Evolutionary conservation across 2,329 filamentous ascomycete genomes (phyloP).

Genomic region (Ophiostoma australiae): DNA sequence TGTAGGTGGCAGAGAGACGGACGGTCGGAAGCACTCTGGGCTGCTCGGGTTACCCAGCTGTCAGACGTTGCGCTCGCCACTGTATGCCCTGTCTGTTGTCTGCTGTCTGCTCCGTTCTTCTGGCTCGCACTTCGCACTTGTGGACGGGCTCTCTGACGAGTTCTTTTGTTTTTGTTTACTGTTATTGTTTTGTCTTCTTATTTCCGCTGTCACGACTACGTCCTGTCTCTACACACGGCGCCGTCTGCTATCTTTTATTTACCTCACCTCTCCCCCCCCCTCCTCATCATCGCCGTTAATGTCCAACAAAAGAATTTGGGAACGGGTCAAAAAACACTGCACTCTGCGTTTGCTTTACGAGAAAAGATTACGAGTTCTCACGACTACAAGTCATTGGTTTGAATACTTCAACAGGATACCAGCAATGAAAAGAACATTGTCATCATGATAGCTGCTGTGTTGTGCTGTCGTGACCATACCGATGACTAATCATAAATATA

Average conservation of each 20-base stretch:
- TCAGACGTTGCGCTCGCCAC: background rate
- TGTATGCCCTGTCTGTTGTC: background rate
- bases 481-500: background rate
- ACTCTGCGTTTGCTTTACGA: background rate
- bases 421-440: background rate
- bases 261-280: background rate
- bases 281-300: background rate
- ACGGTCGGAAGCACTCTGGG: background rate
- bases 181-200: background rate
- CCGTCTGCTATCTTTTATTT: background rate
- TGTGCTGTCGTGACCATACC: background rate
- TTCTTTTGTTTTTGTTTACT: background rate
- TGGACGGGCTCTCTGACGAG: background rate
- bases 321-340: background rate
- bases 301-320: background rate
- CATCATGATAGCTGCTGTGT: background rate
- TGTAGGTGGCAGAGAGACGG: background rate
- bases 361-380: slow-evolving; percentile 13
- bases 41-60: background rate
- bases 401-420: slow-evolving; percentile 22
- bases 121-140: too few relatives aligned
- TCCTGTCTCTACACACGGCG: background rate
- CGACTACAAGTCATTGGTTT: slow-evolving; percentile 17
- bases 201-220: background rate
- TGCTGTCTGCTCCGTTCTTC: too few relatives aligned